Percentiles rank a stretch among this genome's conserved stretches.
Conservation (phyloP, 176 grass and related monocot genomes). For the Thalia dealbata region DNA sequence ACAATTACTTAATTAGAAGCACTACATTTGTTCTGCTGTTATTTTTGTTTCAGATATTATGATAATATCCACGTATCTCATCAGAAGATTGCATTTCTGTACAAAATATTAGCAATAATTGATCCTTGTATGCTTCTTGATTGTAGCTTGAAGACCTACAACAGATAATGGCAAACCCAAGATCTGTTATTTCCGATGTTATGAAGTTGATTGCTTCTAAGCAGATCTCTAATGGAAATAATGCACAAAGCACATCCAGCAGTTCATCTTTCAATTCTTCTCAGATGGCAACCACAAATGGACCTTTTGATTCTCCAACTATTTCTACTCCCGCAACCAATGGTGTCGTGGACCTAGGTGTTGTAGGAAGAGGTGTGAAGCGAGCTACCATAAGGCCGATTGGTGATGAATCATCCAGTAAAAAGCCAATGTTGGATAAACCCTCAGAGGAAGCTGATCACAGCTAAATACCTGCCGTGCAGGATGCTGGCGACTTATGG, state of each 20-base stretch:
- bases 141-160: slow-evolving; percentile 89
- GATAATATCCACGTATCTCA: slow-evolving; percentile 1
- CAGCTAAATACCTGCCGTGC: slow-evolving; percentile 21
- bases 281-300: slow-evolving; percentile 49
- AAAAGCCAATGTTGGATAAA: slow-evolving; percentile 35
- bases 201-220: slow-evolving; percentile 38
- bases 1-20: neutral
- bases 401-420: slow-evolving; percentile 23
- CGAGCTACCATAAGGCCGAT: slow-evolving; percentile 53
- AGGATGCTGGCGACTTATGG: slow-evolving; percentile 11
- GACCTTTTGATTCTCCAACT: slow-evolving; percentile 60
- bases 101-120: neutral
- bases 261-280: slow-evolving; percentile 52
- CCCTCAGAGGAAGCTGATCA: slow-evolving; percentile 23
- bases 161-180: slow-evolving; percentile 40
- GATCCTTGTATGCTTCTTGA: slow-evolving; percentile 2
- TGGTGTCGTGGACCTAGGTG: slow-evolving; percentile 71
- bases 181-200: slow-evolving; percentile 29
- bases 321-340: slow-evolving; percentile 55
- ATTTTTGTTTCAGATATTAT: neutral
- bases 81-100: slow-evolving; percentile 19
- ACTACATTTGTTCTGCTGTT: neutral
- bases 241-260: slow-evolving; percentile 24
- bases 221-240: slow-evolving; percentile 19
- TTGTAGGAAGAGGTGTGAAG: slow-evolving; percentile 89